Evolutionary conservation across 2,329 filamentous ascomycete genomes (phyloP), one percentile per base, ranked within the genome.

Genomic region (Beauveria caledonica): DNA sequence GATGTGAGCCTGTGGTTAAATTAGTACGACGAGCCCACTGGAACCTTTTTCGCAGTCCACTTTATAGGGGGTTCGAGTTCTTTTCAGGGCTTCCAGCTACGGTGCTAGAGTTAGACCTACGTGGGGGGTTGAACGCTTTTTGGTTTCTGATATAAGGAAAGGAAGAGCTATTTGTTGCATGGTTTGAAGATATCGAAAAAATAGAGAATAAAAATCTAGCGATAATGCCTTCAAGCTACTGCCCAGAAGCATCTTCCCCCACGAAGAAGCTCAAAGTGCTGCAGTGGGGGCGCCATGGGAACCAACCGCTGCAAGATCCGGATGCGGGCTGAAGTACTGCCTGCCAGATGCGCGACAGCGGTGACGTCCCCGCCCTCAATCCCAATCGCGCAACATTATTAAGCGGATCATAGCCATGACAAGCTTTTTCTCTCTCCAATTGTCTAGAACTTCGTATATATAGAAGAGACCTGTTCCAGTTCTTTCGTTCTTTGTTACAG

Each of bases 391-490:
- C 8, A 58, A 44, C 55, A 50, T 46, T 39, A 48, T 46, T 55
- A 25, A 56, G 27, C 50, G 50, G 53, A 36, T 19, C 33, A 13
- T 19, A 9, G 3, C 42, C 5, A 42, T 9, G 21, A 49, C 33
- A 50, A 40, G 45, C 33, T 50, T 58, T 58, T 57, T 19, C 8
- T 23, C 21, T 42, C 23, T 48, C 27, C 29, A 21, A 6, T 27
- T 15, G 21, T 56, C 44, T 29, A 21, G 8, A 57, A 29, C 44
- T 58, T 58, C 17, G 13, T 57, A 50, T 58, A 50, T 58, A 58
- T 58, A 58, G 36, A 9, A 21, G 15, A 21, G 45, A 19, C 15
- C 19, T 23, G 1, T 44, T n/a, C 45, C 45, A 13, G 40, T 13
- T 21, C 21, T 27, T 7, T 19, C 8, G 40, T 13, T 21, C 21